A percentile compares a stretch with the other conserved stretches of the same genome.
These are phyloP conservation scores for Fomitopsis pinicola DNA, from an alignment of 1,284 basidiomycete species.

Conservation along the genomic window DNA sequence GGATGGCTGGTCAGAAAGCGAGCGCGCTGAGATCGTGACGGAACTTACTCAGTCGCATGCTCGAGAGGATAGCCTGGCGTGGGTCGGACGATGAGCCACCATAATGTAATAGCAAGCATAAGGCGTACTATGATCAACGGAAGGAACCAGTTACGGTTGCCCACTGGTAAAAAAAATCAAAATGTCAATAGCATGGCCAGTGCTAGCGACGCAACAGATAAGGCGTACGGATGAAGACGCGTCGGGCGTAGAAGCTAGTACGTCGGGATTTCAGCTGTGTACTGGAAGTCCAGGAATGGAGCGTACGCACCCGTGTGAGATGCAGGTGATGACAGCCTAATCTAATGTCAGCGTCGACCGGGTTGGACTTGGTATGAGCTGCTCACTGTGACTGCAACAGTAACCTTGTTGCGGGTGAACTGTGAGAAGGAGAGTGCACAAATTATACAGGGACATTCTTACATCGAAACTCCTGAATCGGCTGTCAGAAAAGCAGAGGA, in stretches of 20 bases:
- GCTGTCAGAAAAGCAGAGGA: not conserved
- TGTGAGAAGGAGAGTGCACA: too few species aligned
- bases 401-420: too few species aligned
- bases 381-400: too few species aligned
- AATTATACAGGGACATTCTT: not conserved
- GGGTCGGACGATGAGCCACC: not conserved
- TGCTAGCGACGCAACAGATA: too few species aligned
- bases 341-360: constrained; percentile 7
- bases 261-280: not conserved
- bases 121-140: constrained; percentile 4
- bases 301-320: constrained; percentile 6
- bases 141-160: constrained; percentile 4
- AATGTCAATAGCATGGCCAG: too few species aligned
- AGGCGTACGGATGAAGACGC: constrained; percentile 9
- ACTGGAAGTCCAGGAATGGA: not conserved
- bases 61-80: not conserved
- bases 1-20: too few species aligned
- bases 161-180: not conserved
- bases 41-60: too few species aligned
- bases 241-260: constrained; percentile 12
- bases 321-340: constrained; percentile 11
- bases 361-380: not conserved
- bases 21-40: too few species aligned
- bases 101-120: not conserved
- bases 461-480: constrained; percentile 12